Evolutionary conservation across 345 rosid genomes (phyloP).

Genomic region (Cardamine chenopodiifolia): DNA sequence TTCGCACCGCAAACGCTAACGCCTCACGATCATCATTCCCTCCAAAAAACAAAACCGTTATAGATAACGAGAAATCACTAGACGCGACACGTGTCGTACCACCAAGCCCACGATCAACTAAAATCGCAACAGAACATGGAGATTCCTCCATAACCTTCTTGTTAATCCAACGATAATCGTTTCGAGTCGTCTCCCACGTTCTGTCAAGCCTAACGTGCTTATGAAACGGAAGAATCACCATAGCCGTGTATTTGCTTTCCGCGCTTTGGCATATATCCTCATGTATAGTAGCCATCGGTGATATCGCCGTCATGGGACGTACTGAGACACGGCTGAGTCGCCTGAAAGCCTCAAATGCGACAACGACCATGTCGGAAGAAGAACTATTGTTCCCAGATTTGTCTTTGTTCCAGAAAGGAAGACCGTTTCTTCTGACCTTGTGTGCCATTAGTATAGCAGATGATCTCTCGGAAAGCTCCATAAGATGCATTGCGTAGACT

Average conservation of each 20-base stretch:
- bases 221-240: conserved; percentile 78
- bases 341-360: conserved; percentile 75
- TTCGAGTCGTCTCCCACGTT: conserved; percentile 59
- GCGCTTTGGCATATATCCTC: conserved; percentile 71
- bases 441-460: conserved; percentile 92
- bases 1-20: conserved; percentile 69
- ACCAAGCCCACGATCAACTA: conserved; percentile 88
- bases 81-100: conserved; percentile 72
- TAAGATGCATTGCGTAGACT: conserved; percentile 88
- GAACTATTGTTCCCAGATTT: conserved; percentile 30
- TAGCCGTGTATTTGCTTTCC: conserved; percentile 60
- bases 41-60: conserved; percentile 75
- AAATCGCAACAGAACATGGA: conserved; percentile 76
- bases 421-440: conserved; percentile 77
- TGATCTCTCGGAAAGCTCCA: conserved; percentile 90
- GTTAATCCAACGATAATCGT: conserved; percentile 58
- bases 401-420: conserved; percentile 85
- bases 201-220: conserved; percentile 77
- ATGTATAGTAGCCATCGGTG: conserved; percentile 62
- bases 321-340: conserved; percentile 65
- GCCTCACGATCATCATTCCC: conserved; percentile 88
- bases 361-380: conserved; percentile 58
- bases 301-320: conserved; percentile 88
- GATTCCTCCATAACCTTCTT: conserved; percentile 65
- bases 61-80: conserved; percentile 57